Evolutionary conservation across 257 asterid species (phyloP), one percentile per base, ranked within the genome.

Genomic region (Verbena officinalis): DNA sequence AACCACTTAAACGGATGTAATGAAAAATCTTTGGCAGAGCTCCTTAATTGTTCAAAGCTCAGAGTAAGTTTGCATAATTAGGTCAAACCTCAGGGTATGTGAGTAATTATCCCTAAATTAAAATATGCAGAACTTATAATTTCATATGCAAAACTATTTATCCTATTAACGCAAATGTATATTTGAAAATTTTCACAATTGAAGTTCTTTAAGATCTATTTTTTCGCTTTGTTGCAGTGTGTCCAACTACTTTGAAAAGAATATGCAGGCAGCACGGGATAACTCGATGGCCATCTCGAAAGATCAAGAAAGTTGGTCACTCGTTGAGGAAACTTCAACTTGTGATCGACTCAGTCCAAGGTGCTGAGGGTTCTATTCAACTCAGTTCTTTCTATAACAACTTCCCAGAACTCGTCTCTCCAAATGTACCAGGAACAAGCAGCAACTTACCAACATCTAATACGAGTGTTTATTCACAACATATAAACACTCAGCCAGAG

Each of bases 201-300:
- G n/a, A n/a, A n/a, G n/a, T n/a, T 24, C 5, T 55, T 30, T 23
- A 1, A 7, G n/a, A 48, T 48, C 54, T 50, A 9, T 55, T 73
- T 65, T 49, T 14, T 62, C 13, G 33, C 39, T 55, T 36, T 9
- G 13, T 73, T 80, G 77, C 96, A 89, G 95, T 89, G 54, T 89
- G 95, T 57, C 97, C 95, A 31, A 87, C 95, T 46, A 90, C 97
- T 45, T 78, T 90, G 86, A 86, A 86, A 74, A 90, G 95, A 66
- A 89, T 89, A 75, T 89, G 97, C 86, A 79, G 97, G 64, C 89
- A 83, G 57, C 95, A 90, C 12, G 97, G 97, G 46, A 89, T 86
- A 46, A 80, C 83, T 1, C 75, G 95, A 55, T 89, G 95, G 97
- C 97, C 97, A 24, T 89, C 97, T 42, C 73, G 94, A 30, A 89